Evolutionary conservation across 164 flowering plant genomes (phyloP).

Genomic region (Liriodendron chinense): DNA sequence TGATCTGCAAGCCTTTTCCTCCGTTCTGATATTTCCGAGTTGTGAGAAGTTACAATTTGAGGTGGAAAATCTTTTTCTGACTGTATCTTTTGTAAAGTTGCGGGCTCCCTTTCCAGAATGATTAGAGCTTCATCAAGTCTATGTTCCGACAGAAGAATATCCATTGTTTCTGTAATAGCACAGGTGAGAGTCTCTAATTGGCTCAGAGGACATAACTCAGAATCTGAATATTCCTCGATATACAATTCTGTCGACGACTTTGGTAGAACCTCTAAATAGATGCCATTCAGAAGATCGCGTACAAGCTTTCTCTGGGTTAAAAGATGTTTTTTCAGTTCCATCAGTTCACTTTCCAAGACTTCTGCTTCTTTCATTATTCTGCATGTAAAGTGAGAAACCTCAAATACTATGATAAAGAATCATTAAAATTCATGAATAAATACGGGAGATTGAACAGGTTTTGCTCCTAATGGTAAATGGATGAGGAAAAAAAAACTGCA

Average conservation of each 20-base stretch:
- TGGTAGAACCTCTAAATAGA: slow-evolving; percentile 26
- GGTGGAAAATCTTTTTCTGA: slow-evolving; percentile 23
- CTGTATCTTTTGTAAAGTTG: slow-evolving; percentile 21
- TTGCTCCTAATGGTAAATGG: not conserved
- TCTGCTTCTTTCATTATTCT: slow-evolving; percentile 51
- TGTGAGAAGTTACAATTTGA: slow-evolving; percentile 28
- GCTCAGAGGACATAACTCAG: slow-evolving; percentile 16
- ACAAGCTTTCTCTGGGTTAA: slow-evolving; percentile 40
- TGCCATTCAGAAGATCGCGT: slow-evolving; percentile 32
- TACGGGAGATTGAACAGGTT: not conserved
- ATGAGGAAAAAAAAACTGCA: no score
- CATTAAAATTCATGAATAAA: not conserved
- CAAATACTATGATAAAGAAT: slow-evolving; percentile 1
- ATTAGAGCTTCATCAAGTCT: slow-evolving; percentile 53
- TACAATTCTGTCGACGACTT: slow-evolving; percentile 32
- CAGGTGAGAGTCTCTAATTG: slow-evolving; percentile 35
- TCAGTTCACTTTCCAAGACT: slow-evolving; percentile 41
- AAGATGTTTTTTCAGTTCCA: slow-evolving; percentile 37
- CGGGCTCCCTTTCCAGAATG: slow-evolving; percentile 40
- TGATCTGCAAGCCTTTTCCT: slow-evolving; percentile 42
- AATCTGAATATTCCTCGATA: slow-evolving; percentile 26
- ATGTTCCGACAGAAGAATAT: slow-evolving; percentile 48
- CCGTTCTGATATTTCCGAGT: slow-evolving; percentile 38
- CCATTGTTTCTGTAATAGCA: slow-evolving; percentile 43
- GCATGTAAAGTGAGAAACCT: slow-evolving; percentile 14